A percentile compares a stretch with the other conserved stretches of the same genome.
Conservation (phyloP, 108 stramenopile genomes). For the Cyclostephanos invisitatus region DNA sequence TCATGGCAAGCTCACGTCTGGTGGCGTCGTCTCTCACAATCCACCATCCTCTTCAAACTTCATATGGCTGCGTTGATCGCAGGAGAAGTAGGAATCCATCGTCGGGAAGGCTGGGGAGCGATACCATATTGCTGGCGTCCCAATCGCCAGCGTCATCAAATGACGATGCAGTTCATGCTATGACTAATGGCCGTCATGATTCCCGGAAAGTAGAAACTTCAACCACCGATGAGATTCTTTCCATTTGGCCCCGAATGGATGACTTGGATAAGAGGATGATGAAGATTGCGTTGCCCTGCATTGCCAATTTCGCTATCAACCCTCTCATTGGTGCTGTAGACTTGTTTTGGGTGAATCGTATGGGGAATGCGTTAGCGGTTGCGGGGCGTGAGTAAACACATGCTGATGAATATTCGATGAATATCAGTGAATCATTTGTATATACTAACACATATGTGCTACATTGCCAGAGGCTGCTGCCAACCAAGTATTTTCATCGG, state of each 20-base stretch:
- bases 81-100: slow-evolving; percentile 3
- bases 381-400: too few species aligned
- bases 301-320: slow-evolving; percentile 89
- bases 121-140: slow-evolving; percentile 7
- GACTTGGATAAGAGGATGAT: slow-evolving; percentile 75
- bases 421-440: too few species aligned
- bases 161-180: slow-evolving; percentile 9
- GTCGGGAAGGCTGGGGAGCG: background rate
- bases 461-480: slow-evolving; percentile 90
- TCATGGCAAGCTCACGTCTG: slow-evolving; percentile 17
- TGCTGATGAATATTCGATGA: too few species aligned
- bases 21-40: slow-evolving; percentile 20
- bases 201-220: background rate
- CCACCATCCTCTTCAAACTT: slow-evolving; percentile 14
- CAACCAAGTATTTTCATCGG: slow-evolving; percentile 84
- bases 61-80: background rate
- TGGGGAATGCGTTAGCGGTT: slow-evolving; percentile 90
- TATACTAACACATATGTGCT: too few species aligned
- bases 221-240: slow-evolving; percentile 21
- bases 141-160: background rate
- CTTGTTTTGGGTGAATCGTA: slow-evolving; percentile 89
- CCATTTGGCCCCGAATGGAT: slow-evolving; percentile 70
- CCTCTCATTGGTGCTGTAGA: slow-evolving; percentile 88
- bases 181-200: slow-evolving; percentile 8
- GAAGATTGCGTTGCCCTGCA: slow-evolving; percentile 82